Percentiles rank a stretch among this genome's conserved stretches.
Conservation (phyloP, 805 yeast genomes). For the Suhomyces sp. region DNA sequence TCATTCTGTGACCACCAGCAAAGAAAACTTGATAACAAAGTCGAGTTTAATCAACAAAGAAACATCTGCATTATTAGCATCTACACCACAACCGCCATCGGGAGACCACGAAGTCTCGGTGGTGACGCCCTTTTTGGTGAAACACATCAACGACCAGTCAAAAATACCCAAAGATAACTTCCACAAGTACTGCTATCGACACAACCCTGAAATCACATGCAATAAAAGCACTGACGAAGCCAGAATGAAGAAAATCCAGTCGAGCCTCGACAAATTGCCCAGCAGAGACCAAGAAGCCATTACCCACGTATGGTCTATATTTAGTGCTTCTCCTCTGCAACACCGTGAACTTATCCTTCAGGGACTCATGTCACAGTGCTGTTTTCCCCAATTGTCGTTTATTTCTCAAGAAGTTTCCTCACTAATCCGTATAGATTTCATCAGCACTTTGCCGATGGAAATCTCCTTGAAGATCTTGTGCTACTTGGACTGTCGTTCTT, state of each 20-base stretch:
- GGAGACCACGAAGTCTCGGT: conserved; percentile 22
- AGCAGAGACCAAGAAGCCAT: conserved; percentile 73
- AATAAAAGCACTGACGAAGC: conserved; percentile 64
- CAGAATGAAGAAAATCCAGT: conserved; percentile 64
- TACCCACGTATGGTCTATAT: conserved; percentile 79
- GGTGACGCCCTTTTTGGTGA: conserved; percentile 40
- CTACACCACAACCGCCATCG: conserved; percentile 4
- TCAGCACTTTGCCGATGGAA: conserved; percentile 81
- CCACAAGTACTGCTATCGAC: conserved; percentile 83
- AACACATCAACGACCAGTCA: conserved; percentile 42
- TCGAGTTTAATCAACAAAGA: conserved; percentile 5
- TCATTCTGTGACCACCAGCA: background rate
- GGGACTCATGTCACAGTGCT: conserved; percentile 85
- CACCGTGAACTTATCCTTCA: conserved; percentile 75
- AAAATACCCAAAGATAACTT: conserved; percentile 48
- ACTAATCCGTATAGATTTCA: conserved; percentile 84
- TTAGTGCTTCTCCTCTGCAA: conserved; percentile 66
- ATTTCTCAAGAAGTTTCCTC: conserved; percentile 75
- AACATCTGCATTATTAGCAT: background rate
- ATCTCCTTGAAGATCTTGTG: conserved; percentile 80
- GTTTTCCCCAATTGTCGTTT: conserved; percentile 91
- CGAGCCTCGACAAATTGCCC: conserved; percentile 55
- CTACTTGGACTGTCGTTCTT: conserved; percentile 87
- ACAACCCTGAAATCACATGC: conserved; percentile 82
- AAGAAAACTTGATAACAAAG: conserved; percentile 1